A percentile compares a stretch with the other conserved stretches of the same genome.
These are phyloP conservation scores for Magnolia sinica DNA, from an alignment of 164 flowering plant genomes.

Conservation along the genomic window DNA sequence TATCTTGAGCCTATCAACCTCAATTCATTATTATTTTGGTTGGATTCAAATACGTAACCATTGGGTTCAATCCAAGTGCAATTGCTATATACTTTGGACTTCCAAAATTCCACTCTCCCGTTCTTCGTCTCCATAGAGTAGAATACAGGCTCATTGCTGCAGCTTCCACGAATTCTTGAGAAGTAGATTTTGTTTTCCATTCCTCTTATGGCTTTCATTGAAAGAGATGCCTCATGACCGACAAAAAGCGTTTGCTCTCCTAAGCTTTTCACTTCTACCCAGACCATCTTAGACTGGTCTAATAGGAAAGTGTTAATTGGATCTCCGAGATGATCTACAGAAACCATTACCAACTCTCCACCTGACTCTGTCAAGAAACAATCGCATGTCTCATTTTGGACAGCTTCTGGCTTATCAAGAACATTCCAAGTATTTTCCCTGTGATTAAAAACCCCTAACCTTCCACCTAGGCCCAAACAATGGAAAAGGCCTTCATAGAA, in stretches of 20 bases:
- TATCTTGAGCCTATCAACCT: too few relatives aligned
- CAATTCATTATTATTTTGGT: neutral
- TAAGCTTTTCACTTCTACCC: constrained; percentile 8
- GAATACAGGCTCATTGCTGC: neutral
- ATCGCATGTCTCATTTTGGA: neutral
- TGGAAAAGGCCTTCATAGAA: constrained; percentile 5
- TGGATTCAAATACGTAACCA: neutral
- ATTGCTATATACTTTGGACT: neutral
- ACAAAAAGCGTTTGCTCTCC: constrained; percentile 1
- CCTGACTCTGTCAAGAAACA: constrained; percentile 6
- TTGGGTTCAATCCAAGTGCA: neutral
- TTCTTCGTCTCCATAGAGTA: neutral
- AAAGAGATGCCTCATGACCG: neutral
- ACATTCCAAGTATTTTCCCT: constrained; percentile 2
- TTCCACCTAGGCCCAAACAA: constrained; percentile 5
- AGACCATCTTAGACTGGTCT: neutral
- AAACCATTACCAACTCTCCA: constrained; percentile 2
- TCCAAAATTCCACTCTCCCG: neutral
- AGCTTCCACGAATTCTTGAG: neutral
- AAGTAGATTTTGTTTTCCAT: neutral
- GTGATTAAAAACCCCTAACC: constrained; percentile 2
- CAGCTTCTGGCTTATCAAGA: neutral
- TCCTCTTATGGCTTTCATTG: neutral
- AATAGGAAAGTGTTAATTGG: neutral
- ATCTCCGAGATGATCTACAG: neutral